Evolutionary conservation across 257 asterid species (phyloP), one percentile per base, ranked within the genome.

Genomic region (Cinchona pubescens): DNA sequence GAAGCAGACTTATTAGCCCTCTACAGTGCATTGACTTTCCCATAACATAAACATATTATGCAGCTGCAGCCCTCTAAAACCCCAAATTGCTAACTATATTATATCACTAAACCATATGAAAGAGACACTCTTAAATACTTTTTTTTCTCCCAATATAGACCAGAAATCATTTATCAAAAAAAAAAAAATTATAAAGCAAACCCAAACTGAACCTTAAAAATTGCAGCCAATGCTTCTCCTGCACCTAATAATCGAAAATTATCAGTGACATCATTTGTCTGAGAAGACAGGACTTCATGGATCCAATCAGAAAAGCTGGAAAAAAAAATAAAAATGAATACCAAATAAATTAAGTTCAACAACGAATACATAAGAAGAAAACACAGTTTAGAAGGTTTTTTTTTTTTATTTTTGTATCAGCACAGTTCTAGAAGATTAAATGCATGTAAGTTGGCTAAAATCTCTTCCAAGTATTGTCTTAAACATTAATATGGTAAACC

Each of bases 261-360:
- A 76, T 87, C 90, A 74, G 79, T 78, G 76, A 87, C 82, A 64
- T 69, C 88, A 86, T 85, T 90, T 80, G 91, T 82, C 67, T 55
- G 49, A 56, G 94, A 80, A 25, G 96, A 87, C 58, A 94, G 83
- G 71, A 86, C 88, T 79, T 81, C 83, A 81, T 88, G 93, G 4
- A 90, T 82, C 97, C 99, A 94, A 60, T 83, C 90, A 82, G 85
- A 84, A 86, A 94, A 94, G 82, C 99, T 94, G 99, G 79, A 87
- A 75, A 78, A 34, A 42, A 83, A 81, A 71, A 46, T 48, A 48
- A 1, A 49, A 18, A 68, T 5, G 58, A 71, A 18, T 32, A 30
- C 34, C 66, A 62, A 27, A 32, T 60, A 38, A 38, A 38, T 38
- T 38, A 38, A 38, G 7, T 38, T 38, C 0, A 38, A 38, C 7